Conservation (phyloP, 345 rosid genomes). For the Viola odorata region DNA sequence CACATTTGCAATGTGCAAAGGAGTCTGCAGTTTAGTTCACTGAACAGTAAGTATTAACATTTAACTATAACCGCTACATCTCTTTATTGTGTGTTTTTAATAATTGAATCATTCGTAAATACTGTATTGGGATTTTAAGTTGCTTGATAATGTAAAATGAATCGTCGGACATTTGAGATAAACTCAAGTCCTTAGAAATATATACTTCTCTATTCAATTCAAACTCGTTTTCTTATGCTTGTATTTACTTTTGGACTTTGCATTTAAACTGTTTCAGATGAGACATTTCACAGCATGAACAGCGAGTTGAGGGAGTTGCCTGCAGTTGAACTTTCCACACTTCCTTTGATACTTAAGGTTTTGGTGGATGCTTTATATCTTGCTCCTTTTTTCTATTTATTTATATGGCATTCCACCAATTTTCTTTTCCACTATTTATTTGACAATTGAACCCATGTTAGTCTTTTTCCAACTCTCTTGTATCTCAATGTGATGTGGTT, state of each 20-base stretch:
- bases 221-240: background rate
- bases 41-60: constrained; percentile 58
- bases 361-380: constrained; percentile 4
- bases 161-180: background rate
- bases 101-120: background rate
- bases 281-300: constrained; percentile 68
- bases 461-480: background rate
- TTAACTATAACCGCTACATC: background rate
- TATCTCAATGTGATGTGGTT: background rate
- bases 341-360: constrained; percentile 83
- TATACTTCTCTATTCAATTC: background rate
- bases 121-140: background rate
- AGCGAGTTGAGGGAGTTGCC: constrained; percentile 95
- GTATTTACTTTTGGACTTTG: constrained; percentile 4
- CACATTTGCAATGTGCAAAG: constrained; percentile 79
- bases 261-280: constrained; percentile 38
- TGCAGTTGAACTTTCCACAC: constrained; percentile 82
- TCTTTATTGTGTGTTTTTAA: background rate
- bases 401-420: background rate
- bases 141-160: background rate
- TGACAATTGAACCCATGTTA: background rate
- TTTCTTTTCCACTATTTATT: background rate
- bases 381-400: constrained; percentile 2
- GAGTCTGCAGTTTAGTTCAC: constrained; percentile 67
- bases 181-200: background rate